Evolutionary conservation across 768 basidiomycete species (phyloP).

Genomic region (Tulasnella sp.): DNA sequence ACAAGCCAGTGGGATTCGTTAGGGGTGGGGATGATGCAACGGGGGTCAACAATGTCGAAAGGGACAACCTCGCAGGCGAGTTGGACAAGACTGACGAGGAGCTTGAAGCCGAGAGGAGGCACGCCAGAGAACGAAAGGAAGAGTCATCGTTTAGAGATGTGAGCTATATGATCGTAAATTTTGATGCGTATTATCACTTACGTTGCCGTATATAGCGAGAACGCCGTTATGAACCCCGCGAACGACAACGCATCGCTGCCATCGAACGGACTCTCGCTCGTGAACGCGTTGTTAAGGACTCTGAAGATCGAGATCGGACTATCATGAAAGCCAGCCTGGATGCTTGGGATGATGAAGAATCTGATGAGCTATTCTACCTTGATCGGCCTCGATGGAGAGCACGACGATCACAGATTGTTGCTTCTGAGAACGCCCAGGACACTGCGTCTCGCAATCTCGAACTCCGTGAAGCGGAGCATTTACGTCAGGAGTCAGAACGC

Average conservation of each 20-base stretch:
- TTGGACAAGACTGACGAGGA: conserved; percentile 74
- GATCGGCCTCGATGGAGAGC: conserved; percentile 89
- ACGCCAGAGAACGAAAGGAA: conserved; percentile 62
- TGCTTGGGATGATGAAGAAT: conserved; percentile 87
- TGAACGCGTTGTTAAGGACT: conserved; percentile 58
- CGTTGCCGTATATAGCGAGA: conserved; percentile 44
- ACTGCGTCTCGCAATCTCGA: conserved; percentile 71
- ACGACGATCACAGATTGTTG: conserved; percentile 54
- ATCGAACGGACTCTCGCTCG: conserved; percentile 67
- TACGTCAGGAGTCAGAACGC: conserved; percentile 82
- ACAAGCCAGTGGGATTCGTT: conserved; percentile 75
- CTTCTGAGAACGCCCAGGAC: conserved; percentile 74
- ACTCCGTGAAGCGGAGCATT: conserved; percentile 74
- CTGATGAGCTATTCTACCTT: conserved; percentile 83
- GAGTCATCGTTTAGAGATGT: conserved; percentile 82
- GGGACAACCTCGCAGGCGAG: conserved; percentile 5
- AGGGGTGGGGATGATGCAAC: conserved; percentile 28
- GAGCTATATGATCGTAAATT: conserved; percentile 28
- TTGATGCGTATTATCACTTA: not conserved
- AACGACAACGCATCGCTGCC: conserved; percentile 65
- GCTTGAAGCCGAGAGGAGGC: conserved; percentile 69
- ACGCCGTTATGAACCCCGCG: conserved; percentile 83
- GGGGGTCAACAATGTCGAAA: conserved; percentile 22
- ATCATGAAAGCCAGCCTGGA: conserved; percentile 76
- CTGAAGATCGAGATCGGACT: conserved; percentile 64